phyloP scores from a whole-genome alignment of 2,329 filamentous ascomycete species.

The Pleurostoma richardsiae region DNA sequence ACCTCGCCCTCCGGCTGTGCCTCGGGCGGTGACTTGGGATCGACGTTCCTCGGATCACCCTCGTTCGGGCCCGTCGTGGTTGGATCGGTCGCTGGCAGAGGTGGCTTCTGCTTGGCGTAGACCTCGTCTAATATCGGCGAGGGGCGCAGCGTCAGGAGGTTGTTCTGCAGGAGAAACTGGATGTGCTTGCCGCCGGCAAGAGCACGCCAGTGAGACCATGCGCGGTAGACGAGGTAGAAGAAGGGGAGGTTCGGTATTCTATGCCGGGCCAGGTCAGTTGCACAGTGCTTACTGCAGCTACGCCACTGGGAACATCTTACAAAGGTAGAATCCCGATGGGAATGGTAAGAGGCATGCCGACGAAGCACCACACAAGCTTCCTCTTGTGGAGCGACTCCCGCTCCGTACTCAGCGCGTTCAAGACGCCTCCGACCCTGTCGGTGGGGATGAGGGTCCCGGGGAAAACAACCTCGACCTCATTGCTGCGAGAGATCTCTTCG shows the following conservation, averaged over 20 bases:
- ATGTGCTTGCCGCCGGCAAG: slow-evolving; percentile 80
- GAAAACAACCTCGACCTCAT: slow-evolving; percentile 70
- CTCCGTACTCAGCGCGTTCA: slow-evolving; percentile 71
- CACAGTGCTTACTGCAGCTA: no score
- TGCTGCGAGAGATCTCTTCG: slow-evolving; percentile 57
- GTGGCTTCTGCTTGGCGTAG: slow-evolving; percentile 44
- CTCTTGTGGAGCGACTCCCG: slow-evolving; percentile 72
- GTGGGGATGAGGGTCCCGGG: slow-evolving; percentile 65
- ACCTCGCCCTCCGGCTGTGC: slow-evolving; percentile 29
- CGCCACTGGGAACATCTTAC: slow-evolving; percentile 44
- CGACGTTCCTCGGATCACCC: slow-evolving; percentile 10
- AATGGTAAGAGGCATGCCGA: slow-evolving; percentile 76
- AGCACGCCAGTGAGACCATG: slow-evolving; percentile 89
- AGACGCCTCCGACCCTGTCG: slow-evolving; percentile 57
- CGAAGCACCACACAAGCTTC: slow-evolving; percentile 73
- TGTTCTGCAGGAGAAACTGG: slow-evolving; percentile 72
- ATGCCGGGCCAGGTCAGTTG: neutral
- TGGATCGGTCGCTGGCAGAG: slow-evolving; percentile 17
- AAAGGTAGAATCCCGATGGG: slow-evolving; percentile 82
- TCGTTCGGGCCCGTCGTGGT: slow-evolving; percentile 13
- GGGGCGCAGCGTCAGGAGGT: slow-evolving; percentile 61
- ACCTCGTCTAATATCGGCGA: slow-evolving; percentile 68
- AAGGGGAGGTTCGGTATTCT: slow-evolving; percentile 93
- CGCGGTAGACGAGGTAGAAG: slow-evolving; percentile 89
- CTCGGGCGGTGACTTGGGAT: slow-evolving; percentile 11